Percentiles rank a stretch among this genome's conserved stretches.
These are phyloP conservation scores for Trichoderma aggressivum DNA, from an alignment of 2,329 filamentous ascomycete genomes.

Conservation along the genomic window DNA sequence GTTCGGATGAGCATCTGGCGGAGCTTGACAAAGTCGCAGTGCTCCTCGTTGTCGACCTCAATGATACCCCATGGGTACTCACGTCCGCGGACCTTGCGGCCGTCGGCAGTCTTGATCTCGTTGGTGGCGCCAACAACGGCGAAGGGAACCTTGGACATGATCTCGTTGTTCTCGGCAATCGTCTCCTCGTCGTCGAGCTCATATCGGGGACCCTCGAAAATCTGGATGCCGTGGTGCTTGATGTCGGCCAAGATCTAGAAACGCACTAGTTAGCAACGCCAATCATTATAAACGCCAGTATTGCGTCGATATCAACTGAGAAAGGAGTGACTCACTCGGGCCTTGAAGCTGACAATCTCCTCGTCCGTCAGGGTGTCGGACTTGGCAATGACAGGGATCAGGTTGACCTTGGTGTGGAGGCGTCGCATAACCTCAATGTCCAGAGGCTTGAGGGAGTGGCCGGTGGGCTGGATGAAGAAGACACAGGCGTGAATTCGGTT, in stretches of 20 bases:
- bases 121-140: conserved; percentile 96
- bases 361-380: conserved; percentile 96
- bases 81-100: conserved; percentile 92
- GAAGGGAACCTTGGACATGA: conserved; percentile 99
- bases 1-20: conserved; percentile 99
- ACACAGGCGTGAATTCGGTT: conserved; percentile 98
- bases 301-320: neutral
- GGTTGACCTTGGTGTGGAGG: conserved; percentile 99
- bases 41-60: conserved; percentile 99
- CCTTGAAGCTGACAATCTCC: conserved; percentile 91
- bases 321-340: conserved; percentile 67
- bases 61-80: conserved; percentile 98
- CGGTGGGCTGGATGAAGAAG: conserved; percentile 99
- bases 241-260: conserved; percentile 91
- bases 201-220: conserved; percentile 97
- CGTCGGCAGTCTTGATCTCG: conserved; percentile 87
- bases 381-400: conserved; percentile 99
- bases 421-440: conserved; percentile 99
- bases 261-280: neutral
- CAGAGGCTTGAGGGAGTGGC: conserved; percentile 95
- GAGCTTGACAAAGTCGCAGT: conserved; percentile 99
- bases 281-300: neutral
- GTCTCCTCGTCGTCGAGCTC: conserved; percentile 99
- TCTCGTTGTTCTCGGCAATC: conserved; percentile 99
- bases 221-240: conserved; percentile 94